Conservation (phyloP, 306 rosid species). For the Lathyrus sativus region DNA sequence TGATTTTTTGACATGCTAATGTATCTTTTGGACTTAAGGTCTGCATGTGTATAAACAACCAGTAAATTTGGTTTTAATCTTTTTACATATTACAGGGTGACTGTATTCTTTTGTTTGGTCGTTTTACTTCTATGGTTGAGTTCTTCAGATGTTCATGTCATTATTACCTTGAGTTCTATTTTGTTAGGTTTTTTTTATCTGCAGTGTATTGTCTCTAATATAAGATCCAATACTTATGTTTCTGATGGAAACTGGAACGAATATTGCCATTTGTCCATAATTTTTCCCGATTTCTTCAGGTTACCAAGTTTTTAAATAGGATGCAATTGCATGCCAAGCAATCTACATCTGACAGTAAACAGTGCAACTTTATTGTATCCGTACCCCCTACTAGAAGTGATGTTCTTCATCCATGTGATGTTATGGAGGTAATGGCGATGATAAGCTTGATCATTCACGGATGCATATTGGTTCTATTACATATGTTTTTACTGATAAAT, state of each 20-base stretch:
- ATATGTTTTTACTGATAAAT: constrained; percentile 30
- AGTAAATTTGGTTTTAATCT: background rate
- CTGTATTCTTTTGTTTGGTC: constrained; percentile 13
- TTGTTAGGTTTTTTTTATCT: constrained; percentile 10
- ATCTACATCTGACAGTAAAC: constrained; percentile 46
- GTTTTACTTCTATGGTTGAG: constrained; percentile 16
- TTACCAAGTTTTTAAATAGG: constrained; percentile 66
- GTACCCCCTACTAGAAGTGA: constrained; percentile 97
- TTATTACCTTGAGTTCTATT: constrained; percentile 13
- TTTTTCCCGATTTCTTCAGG: constrained; percentile 50
- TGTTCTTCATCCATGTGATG: constrained; percentile 92
- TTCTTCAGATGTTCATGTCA: constrained; percentile 19
- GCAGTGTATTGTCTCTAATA: constrained; percentile 11
- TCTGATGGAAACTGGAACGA: constrained; percentile 16
- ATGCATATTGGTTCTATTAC: constrained; percentile 11
- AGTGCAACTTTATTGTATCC: constrained; percentile 47
- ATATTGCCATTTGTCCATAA: constrained; percentile 19
- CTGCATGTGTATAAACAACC: background rate
- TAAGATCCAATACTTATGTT: constrained; percentile 21
- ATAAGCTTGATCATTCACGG: constrained; percentile 13
- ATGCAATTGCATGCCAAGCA: constrained; percentile 79
- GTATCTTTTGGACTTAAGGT: constrained; percentile 12
- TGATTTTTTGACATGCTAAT: background rate
- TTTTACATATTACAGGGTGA: constrained; percentile 4
- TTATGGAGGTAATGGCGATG: constrained; percentile 74